Evolutionary conservation across 495 filamentous ascomycete genomes (phyloP), one percentile per base, ranked within the genome.

Genomic region (Neurospora sp.): DNA sequence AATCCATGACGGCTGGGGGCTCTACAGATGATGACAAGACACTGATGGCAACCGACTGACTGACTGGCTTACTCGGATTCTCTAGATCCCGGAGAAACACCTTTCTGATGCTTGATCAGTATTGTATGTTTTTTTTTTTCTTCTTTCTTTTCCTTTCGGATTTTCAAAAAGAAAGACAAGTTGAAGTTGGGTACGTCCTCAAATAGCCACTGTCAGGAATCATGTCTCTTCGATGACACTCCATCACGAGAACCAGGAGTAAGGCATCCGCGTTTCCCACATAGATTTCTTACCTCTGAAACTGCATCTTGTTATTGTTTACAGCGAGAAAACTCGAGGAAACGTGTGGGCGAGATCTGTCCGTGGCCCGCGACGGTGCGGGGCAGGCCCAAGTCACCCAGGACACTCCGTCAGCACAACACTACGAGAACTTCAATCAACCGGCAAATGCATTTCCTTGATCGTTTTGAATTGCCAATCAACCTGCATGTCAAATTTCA

Each of bases 401-500:
- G 42, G 42, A 45, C 42, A 45, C 42, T 45, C 8, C 0, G 18
- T n/a, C 8, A n/a, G 7, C 9, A 45, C 18, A n/a, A 45, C 8
- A 45, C 18, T 1, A 45, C 3, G 3, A 9, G 9, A n/a, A 9
- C 0, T n/a, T 0, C 3, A n/a, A n/a, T 45, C 42, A 9, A 0
- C 1, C 9, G 8, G 18, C 18, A 3, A n/a, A n/a, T 45, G 4
- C 8, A 3, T 45, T 45, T 0, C 1, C 0, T 9, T 4, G 3
- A 45, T 9, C 9, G 8, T 9, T 45, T 3, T n/a, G 8, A n/a
- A 0, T 9, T 3, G 1, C 1, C 1, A n/a, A 45, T 45, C 8
- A 1, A 45, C 7, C 0, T 1, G 8, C 4, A n/a, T 45, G 8
- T n/a, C 0, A 45, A 0, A 8, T 45, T n/a, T 45, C 4, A 4